These are phyloP conservation scores for Lindgomyces ingoldianus DNA, from an alignment of 495 filamentous ascomycete genomes.

Conservation along the genomic window DNA sequence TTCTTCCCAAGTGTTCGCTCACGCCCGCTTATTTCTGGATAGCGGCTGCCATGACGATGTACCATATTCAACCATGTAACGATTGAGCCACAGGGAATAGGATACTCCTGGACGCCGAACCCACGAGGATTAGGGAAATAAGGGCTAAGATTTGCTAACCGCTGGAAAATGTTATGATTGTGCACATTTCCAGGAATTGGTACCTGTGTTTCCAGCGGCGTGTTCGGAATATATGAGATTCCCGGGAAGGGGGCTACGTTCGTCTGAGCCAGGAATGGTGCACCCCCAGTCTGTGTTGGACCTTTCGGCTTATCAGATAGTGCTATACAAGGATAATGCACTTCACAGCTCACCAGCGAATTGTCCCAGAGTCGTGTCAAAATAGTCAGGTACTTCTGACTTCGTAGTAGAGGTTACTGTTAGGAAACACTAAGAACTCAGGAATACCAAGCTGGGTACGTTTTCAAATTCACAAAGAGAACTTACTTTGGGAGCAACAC, in stretches of 20 bases:
- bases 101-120: slow-evolving; percentile 56
- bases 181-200: slow-evolving; percentile 54
- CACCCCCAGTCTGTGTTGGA: slow-evolving; percentile 58
- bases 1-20: slow-evolving; percentile 42
- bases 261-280: slow-evolving; percentile 59
- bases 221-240: slow-evolving; percentile 55
- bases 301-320: slow-evolving; percentile 39
- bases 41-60: slow-evolving; percentile 51
- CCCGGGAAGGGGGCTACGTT: slow-evolving; percentile 55
- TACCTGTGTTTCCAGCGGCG: slow-evolving; percentile 58
- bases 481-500: background rate
- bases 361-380: slow-evolving; percentile 53
- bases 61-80: slow-evolving; percentile 58
- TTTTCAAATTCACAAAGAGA: too few species aligned
- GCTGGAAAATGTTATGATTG: slow-evolving; percentile 57
- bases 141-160: slow-evolving; percentile 55
- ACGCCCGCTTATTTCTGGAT: slow-evolving; percentile 42
- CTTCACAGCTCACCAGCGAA: slow-evolving; percentile 37
- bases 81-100: slow-evolving; percentile 56
- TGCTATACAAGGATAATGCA: background rate
- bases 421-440: too few species aligned
- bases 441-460: too few species aligned
- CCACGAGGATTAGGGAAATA: slow-evolving; percentile 42
- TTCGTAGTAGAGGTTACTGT: slow-evolving; percentile 9
- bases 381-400: slow-evolving; percentile 54